Base-by-base conservation (phyloP, 1,284 basidiomycete genomes). In the Apiotrichum brassicae region DNA sequence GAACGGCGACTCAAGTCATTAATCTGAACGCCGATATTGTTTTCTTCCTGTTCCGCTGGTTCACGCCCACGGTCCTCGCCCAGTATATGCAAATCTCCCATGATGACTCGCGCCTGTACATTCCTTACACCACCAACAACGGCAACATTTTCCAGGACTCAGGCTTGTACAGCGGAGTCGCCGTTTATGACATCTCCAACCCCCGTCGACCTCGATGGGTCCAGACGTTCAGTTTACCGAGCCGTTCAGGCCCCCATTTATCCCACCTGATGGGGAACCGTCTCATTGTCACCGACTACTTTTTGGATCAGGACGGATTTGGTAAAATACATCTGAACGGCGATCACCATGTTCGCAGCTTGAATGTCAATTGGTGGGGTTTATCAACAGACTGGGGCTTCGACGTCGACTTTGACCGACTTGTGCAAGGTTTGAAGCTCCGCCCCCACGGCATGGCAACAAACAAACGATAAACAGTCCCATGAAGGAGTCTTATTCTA, bases 251-350 rank as follows among this genome's bases (percentile, higher is more conserved):
- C 7, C 52, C 52, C 2, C 52, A 54, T 19, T 44, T 54, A 6
- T 42, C 32, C 34, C 44, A 49, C 32, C 38, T 54, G 28, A 22
- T 33, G 26, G 52, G 45, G 40, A 46, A 49, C 43, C 52, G 52
- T 8, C 52, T 54, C 16, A 40, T 43, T 20, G 25, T 45, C n/a
- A 49, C 48, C 44, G 52, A 49, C 44, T 54, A 54, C 52, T 54
- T 54, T 41, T 39, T 54, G 3, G 37, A 54, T 40, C 19, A 44
- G 44, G 52, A 54, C 48, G 26, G 49, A 44, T 49, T 54, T 38
- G 52, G 52, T 34, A 54, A 49, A 44, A 40, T 54, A 19, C 52
- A 54, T 44, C 26, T 39, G n/a, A 39, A 54, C 40, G 52, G 52
- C 22, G 52, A 54, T 44, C 52, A 37, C 40, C 37, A 34, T 28